Evolutionary conservation across 345 rosid genomes (phyloP), one percentile per base, ranked within the genome.

Genomic region (Bruguiera gymnorhiza): DNA sequence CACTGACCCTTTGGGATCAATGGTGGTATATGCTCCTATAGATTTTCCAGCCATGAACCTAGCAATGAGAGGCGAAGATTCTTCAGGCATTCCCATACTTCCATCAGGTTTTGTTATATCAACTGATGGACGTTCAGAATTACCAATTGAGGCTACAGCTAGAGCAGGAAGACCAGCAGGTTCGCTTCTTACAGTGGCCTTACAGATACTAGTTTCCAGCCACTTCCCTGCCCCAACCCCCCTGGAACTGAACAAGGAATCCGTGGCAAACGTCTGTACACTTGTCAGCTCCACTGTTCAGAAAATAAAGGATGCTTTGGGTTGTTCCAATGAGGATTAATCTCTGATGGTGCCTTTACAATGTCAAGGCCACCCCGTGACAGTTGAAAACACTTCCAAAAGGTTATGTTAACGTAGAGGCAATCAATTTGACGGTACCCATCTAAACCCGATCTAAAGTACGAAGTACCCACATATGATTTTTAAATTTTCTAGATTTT

Each of bases 21-120:
- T 85, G 73, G 23, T 88, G 4, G 87, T 87, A 13, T 88, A 87
- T 69, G 89, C 93, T 60, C 93, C 97, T 1, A 58, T 89, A 0
- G 83, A 86, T 36, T 55, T 74, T 53, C 18, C 73, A 43, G 60
- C 80, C 48, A 62, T 88, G 73, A 67, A 73, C 39, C 1, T 36
- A 9, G 84, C 81, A 2, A 53, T 83, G 36, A 67, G 62, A 5
- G 90, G 89, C 0, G 70, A 72, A 6, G 83, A 85, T 20, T 27
- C 84, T 5, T 62, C 74, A 0, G 2, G 8, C 0, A 72, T 88
- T 29, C 85, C 87, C 11, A 59, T 93, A 37, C 93, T 90, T 62
- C 91, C 98, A 27, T 90, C 95, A 0, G 98, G 98, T 34, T 84
- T 90, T 73, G 73, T 83, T 5, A 84, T 90, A 73, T 82, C 91